Conservation (phyloP, 2,329 filamentous ascomycete species). For the Fusarium guadeloupense region DNA sequence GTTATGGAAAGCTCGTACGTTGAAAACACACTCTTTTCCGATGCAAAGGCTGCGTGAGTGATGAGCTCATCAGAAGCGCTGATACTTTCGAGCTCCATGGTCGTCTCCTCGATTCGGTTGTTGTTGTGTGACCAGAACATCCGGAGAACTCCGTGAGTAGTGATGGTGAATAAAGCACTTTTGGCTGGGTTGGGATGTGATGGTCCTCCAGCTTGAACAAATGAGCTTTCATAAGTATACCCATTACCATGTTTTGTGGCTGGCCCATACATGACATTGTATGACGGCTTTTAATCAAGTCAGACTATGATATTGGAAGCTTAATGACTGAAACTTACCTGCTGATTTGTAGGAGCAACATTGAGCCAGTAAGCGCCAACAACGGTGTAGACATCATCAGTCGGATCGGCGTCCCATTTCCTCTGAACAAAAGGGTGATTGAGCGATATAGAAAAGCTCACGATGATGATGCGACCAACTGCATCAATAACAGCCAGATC, state of each 20-base stretch:
- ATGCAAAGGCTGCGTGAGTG: slow-evolving; percentile 79
- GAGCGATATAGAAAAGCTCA: slow-evolving; percentile 75
- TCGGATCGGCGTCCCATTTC: slow-evolving; percentile 71
- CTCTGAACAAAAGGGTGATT: slow-evolving; percentile 74
- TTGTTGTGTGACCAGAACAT: slow-evolving; percentile 82
- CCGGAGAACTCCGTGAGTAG: slow-evolving; percentile 75
- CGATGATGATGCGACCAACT: slow-evolving; percentile 78
- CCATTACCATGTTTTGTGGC: slow-evolving; percentile 68
- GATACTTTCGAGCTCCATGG: slow-evolving; percentile 77
- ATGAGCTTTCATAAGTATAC: slow-evolving; percentile 76
- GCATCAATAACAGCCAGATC: slow-evolving; percentile 88
- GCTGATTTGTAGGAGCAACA: slow-evolving; percentile 59
- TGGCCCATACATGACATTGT: slow-evolving; percentile 64
- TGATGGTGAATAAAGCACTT: slow-evolving; percentile 80
- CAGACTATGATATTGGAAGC: background rate
- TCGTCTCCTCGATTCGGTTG: slow-evolving; percentile 75
- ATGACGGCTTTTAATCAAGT: slow-evolving; percentile 46
- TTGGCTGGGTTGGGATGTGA: slow-evolving; percentile 76
- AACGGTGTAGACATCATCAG: slow-evolving; percentile 78
- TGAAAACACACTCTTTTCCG: slow-evolving; percentile 71
- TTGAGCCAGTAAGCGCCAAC: slow-evolving; percentile 89
- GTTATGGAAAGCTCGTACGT: background rate
- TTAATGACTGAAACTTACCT: slow-evolving; percentile 42
- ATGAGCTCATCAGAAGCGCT: slow-evolving; percentile 78
- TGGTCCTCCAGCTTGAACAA: slow-evolving; percentile 73